Evolutionary conservation across 441 rosid genomes (phyloP), one percentile per base, ranked within the genome.

Genomic region (Cnidoscolus chayamansa): DNA sequence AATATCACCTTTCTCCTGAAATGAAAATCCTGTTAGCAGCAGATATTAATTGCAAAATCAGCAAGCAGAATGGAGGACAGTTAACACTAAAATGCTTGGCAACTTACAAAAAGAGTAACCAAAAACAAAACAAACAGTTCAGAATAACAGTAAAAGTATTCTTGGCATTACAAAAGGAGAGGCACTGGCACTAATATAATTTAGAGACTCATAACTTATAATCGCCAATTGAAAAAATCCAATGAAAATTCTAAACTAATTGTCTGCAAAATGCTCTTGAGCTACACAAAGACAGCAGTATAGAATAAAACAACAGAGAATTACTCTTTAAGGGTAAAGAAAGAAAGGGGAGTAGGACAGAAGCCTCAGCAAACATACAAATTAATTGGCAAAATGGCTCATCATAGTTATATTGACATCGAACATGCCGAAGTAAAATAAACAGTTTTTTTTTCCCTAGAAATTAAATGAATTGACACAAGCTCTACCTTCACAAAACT

Each of bases 1-100:
- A 53, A 48, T 65, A 72, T 78, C 79, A 72, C 76, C 74, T 73
- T 71, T 72, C 37, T 77, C 85, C 91, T 90, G 76, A 63, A 72
- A 35, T 30, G 45, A 54, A 49, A 56, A 40, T 64, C 11, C 59
- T 56, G n/a, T 53, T 43, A 60, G 63, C 49, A 61, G 35, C 47
- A 40, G 12, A 57, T 58, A 55, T 2, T 53, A 68, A 62, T 10
- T 19, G 32, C 25, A 72, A 76, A 9, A 58, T 51, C 35, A 70
- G 58, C n/a, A 65, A 67, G 13, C 12, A 68, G 15, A 57, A 69
- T 20, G 19, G 32, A 16, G n/a, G 4, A n/a, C 19, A 31, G 32
- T 45, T 47, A 16, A 30, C 13, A n/a, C 8, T 8, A 9, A 45
- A 45, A 12, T 17, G 37, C 17, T 30, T 57, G 17, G 2, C 19